These are phyloP conservation scores for Volvariella volvacea DNA, from an alignment of 1,284 basidiomycete genomes.

Conservation along the genomic window DNA sequence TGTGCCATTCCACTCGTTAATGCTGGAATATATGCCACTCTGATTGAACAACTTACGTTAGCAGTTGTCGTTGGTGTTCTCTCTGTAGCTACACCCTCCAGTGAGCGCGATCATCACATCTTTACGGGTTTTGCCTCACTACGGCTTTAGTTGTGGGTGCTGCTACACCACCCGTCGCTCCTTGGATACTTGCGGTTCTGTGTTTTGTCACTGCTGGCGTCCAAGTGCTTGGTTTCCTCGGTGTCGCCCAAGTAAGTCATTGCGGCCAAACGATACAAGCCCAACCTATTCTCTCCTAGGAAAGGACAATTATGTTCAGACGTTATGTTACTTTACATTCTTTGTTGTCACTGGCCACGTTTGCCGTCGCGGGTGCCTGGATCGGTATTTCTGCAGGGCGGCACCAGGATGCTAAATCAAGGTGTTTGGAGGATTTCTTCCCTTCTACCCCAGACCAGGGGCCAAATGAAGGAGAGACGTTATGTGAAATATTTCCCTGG, in stretches of 20 bases:
- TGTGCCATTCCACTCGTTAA: constrained; percentile 85
- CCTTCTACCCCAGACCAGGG: constrained; percentile 29
- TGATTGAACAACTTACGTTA: constrained; percentile 70
- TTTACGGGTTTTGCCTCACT: constrained; percentile 6
- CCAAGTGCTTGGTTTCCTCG: constrained; percentile 79
- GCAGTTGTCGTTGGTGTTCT: constrained; percentile 71
- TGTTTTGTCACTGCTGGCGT: constrained; percentile 68
- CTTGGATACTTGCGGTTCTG: constrained; percentile 68
- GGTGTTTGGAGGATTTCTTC: constrained; percentile 65
- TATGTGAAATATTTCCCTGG: constrained; percentile 88
- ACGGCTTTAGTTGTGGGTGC: constrained; percentile 71
- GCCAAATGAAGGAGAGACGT: constrained; percentile 44
- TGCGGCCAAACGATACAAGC: background rate
- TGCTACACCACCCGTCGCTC: constrained; percentile 66
- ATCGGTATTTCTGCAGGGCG: constrained; percentile 70
- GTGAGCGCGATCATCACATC: constrained; percentile 37
- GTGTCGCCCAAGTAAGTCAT: constrained; percentile 61
- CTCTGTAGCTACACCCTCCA: constrained; percentile 70
- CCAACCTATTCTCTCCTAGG: constrained; percentile 35
- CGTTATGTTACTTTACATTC: constrained; percentile 71
- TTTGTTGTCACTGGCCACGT: constrained; percentile 49
- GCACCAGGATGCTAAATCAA: constrained; percentile 62
- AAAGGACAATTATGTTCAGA: constrained; percentile 71
- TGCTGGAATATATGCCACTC: constrained; percentile 77
- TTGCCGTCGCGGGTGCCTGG: constrained; percentile 76